Evolutionary conservation across 2,329 filamentous ascomycete species (phyloP).

Genomic region (Fusarium liriodendri): DNA sequence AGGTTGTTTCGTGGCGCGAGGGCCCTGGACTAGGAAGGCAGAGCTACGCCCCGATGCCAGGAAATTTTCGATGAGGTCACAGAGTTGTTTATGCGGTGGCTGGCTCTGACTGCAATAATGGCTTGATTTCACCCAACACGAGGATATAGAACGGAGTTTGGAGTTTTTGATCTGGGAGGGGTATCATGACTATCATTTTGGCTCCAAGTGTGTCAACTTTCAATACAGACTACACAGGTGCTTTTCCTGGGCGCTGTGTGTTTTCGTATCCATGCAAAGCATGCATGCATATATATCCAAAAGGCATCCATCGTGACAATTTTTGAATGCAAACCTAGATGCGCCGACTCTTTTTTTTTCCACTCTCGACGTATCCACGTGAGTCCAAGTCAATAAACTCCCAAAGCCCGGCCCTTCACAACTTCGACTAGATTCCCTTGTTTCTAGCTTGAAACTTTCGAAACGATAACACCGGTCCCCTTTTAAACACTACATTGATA

Average conservation of each 20-base stretch:
- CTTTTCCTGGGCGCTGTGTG: not conserved
- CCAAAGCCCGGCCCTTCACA: constrained; percentile 17
- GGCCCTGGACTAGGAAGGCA: constrained; percentile 45
- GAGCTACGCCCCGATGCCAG: constrained; percentile 46
- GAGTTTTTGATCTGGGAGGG: constrained; percentile 21
- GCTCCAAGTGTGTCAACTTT: constrained; percentile 5
- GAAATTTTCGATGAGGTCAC: constrained; percentile 34
- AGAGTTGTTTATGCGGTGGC: not conserved
- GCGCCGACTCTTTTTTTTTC: constrained; percentile 41
- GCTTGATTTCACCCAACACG: not conserved
- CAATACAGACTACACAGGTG: not conserved
- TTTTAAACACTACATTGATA: constrained; percentile 6
- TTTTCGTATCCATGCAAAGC: constrained; percentile 9
- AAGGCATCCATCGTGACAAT: constrained; percentile 33
- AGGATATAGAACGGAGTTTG: constrained; percentile 14
- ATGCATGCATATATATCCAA: constrained; percentile 9
- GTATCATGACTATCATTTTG: constrained; percentile 10
- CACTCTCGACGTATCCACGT: constrained; percentile 29
- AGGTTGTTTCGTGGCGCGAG: constrained; percentile 56
- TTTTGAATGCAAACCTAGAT: constrained; percentile 42
- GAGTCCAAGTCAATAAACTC: constrained; percentile 42
- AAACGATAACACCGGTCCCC: constrained; percentile 15
- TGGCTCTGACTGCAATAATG: not conserved
- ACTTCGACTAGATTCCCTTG: constrained; percentile 4
- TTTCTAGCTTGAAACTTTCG: constrained; percentile 11